Conservation (phyloP, 2,329 filamentous ascomycete species). For the Amylocarpus encephaloides region DNA sequence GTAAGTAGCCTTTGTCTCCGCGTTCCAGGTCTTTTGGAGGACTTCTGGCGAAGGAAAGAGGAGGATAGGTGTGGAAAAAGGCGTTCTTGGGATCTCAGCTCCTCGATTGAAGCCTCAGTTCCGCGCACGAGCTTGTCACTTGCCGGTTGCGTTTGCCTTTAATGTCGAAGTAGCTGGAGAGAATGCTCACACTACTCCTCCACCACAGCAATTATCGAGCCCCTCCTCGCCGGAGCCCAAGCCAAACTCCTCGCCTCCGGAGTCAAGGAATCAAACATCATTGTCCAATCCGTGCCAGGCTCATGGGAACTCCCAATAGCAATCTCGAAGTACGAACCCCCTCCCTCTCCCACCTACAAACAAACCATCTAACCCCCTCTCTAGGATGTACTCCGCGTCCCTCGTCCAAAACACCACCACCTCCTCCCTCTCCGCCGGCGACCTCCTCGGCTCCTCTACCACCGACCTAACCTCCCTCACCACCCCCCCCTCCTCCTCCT, state of each 20-base stretch:
- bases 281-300: slow-evolving; percentile 83
- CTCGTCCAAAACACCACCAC: slow-evolving; percentile 70
- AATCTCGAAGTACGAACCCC: slow-evolving; percentile 42
- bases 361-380: slow-evolving; percentile 31
- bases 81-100: too few species aligned
- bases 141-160: too few species aligned
- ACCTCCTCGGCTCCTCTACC: slow-evolving; percentile 65
- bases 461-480: slow-evolving; percentile 56
- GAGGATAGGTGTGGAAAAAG: background rate
- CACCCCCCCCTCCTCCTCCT: slow-evolving; percentile 35
- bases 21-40: background rate
- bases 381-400: slow-evolving; percentile 74
- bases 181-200: background rate
- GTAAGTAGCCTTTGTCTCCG: slow-evolving; percentile 13
- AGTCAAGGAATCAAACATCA: slow-evolving; percentile 82
- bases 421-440: slow-evolving; percentile 59
- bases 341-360: slow-evolving; percentile 9
- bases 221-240: slow-evolving; percentile 74
- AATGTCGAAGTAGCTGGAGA: background rate
- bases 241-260: slow-evolving; percentile 71
- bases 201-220: slow-evolving; percentile 66
- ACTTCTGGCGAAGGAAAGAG: background rate
- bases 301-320: slow-evolving; percentile 93
- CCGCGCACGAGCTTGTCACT: too few species aligned
- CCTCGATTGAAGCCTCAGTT: too few species aligned